Conservation (phyloP, 1,139 yeast species). For the Zygosaccharomyces sapae region DNA sequence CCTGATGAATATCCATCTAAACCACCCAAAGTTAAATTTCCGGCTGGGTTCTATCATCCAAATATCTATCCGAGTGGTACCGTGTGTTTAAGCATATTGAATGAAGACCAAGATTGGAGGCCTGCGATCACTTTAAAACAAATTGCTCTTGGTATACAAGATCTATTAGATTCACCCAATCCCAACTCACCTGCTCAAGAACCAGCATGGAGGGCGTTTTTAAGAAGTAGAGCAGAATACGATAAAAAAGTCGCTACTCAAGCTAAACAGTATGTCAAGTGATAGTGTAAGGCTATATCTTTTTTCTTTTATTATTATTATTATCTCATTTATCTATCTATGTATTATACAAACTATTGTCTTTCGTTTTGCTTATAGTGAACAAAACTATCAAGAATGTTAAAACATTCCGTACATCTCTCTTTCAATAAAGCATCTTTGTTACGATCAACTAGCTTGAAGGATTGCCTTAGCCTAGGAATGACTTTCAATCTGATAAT, state of each 20-base stretch:
- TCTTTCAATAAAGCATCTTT: constrained; percentile 52
- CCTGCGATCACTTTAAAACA: constrained; percentile 94
- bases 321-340: constrained; percentile 5
- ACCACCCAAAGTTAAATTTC: constrained; percentile 90
- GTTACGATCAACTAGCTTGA: constrained; percentile 64
- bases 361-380: constrained; percentile 58
- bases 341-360: constrained; percentile 15
- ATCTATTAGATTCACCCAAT: constrained; percentile 82
- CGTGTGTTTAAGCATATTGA: constrained; percentile 83
- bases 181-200: constrained; percentile 97
- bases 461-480: constrained; percentile 47
- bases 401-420: constrained; percentile 65
- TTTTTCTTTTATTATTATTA: no score
- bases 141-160: constrained; percentile 88
- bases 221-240: constrained; percentile 62
- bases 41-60: constrained; percentile 89
- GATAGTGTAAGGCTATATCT: neutral
- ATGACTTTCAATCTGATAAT: constrained; percentile 43
- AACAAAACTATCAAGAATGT: constrained; percentile 69
- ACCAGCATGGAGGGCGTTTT: constrained; percentile 87
- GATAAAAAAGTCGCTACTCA: constrained; percentile 77
- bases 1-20: constrained; percentile 94
- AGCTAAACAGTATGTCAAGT: constrained; percentile 64
- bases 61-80: constrained; percentile 97
- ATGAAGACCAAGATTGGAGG: constrained; percentile 97